Base-by-base conservation (phyloP, 495 filamentous ascomycete species). In the Trichodelitschia bisporula region DNA sequence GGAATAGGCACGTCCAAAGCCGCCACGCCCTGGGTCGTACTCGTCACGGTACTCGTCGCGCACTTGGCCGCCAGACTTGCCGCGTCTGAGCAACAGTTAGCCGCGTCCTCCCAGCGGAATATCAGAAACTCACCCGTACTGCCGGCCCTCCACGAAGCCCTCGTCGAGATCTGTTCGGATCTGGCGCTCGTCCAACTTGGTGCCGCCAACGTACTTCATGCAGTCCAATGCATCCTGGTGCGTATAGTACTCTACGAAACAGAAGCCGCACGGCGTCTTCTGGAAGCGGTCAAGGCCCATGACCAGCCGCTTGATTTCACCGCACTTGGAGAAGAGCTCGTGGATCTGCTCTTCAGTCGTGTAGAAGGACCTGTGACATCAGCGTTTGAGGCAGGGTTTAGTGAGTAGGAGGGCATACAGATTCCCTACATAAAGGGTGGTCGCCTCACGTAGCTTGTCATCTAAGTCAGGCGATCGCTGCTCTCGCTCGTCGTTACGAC, bases 301-400 rank as follows among this genome's bases (percentile, higher is more conserved):
- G n/a, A 97, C 73, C 15, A 97, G 63, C 20, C 86, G 72, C 52
- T 93, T 95, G 48, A 97, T 84, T 57, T 93, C 84, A 35, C 86
- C 86, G 48, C 79, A 91, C 65, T 95, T 95, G 10, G 77, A 62
- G 48, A 95, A 95, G 8, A 95, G 72, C 49, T 92, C 89, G 46
- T 95, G 84, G 33, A 97, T 91, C 47, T 97, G 86, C 56, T 97
- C 86, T 49, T 97, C 86, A 26, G 86, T 97, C 8, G 86, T 97
- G 59, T 92, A 97, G 55, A 97, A 97, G n/a, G 86, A 97, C 36
- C 83, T 93, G 37, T 5, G 31, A 11, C 14, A 14, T 11, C 23
- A 17, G 19, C 30, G 27, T 24, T 8, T 28, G 29, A 29, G 24
- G 18, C 8, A 19, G 27, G 8, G 17, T n/a, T n/a, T 24, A 24